Percentiles rank a stretch among this genome's conserved stretches.
These are phyloP conservation scores for Myriosclerotinia duriaeana DNA, from an alignment of 2,329 filamentous ascomycete genomes.

Conservation along the genomic window DNA sequence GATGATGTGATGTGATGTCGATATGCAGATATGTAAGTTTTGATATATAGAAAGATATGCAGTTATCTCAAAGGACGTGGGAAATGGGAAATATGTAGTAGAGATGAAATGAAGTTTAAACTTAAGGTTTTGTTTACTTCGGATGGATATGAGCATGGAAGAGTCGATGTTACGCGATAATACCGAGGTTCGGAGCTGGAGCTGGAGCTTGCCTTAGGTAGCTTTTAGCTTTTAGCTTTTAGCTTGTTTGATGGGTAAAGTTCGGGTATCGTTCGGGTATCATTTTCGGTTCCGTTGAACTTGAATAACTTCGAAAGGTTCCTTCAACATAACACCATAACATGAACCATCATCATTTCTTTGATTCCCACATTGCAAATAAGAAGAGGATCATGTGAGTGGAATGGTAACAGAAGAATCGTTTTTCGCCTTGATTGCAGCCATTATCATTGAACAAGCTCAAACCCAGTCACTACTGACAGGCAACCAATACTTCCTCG, in stretches of 20 bases:
- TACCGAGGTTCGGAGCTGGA: constrained; percentile 24
- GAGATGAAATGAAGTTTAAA: constrained; percentile 5
- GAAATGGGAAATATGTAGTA: constrained; percentile 8
- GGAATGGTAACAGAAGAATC: no score
- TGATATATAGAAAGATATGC: not conserved
- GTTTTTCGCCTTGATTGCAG: not conserved
- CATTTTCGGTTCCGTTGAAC: not conserved
- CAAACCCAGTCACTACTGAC: not conserved
- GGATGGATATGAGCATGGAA: constrained; percentile 15
- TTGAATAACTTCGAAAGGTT: not conserved
- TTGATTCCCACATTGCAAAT: not conserved
- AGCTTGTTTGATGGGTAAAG: not conserved
- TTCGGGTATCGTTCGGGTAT: not conserved
- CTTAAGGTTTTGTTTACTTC: constrained; percentile 4
- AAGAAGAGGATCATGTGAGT: not conserved
- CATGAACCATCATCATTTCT: not conserved
- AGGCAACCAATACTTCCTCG: not conserved
- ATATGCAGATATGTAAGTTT: not conserved
- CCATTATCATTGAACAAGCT: not conserved
- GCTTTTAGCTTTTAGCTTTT: not conserved
- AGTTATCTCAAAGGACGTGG: not conserved
- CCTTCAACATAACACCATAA: not conserved
- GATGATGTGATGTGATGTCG: constrained; percentile 1
- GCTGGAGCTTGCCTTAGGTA: constrained; percentile 5
- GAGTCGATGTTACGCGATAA: constrained; percentile 17